Evolutionary conservation across 2,329 filamentous ascomycete genomes (phyloP).

Genomic region (Scytalidium lignicola): DNA sequence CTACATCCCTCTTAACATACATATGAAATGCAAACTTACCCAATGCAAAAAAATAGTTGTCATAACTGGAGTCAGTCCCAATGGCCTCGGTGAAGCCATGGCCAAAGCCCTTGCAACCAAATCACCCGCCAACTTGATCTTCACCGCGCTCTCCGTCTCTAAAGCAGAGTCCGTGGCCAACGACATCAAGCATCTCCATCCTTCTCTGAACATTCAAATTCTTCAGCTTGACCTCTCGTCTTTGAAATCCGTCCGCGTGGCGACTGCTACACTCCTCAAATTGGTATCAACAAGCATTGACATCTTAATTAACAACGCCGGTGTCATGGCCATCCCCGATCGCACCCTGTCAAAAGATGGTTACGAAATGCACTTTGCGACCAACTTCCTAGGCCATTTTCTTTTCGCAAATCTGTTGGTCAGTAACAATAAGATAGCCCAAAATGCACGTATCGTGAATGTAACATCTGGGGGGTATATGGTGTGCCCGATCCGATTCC

Average conservation of each 20-base stretch:
- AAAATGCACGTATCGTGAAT: background rate
- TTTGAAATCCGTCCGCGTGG: slow-evolving; percentile 32
- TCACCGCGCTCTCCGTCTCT: slow-evolving; percentile 9
- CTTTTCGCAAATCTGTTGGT: slow-evolving; percentile 1
- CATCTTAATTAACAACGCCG: slow-evolving; percentile 26
- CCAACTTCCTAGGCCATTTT: slow-evolving; percentile 5
- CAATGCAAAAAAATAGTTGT: background rate
- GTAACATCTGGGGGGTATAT: background rate
- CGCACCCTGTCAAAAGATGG: slow-evolving; percentile 1
- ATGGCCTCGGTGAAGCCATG: background rate
- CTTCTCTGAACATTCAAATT: slow-evolving; percentile 2
- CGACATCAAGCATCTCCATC: slow-evolving; percentile 4
- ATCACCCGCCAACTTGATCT: slow-evolving; percentile 13
- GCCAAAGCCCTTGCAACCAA: slow-evolving; percentile 15
- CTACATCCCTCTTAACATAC: background rate
- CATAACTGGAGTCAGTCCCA: background rate
- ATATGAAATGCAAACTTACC: background rate
- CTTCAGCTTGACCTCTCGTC: slow-evolving; percentile 32
- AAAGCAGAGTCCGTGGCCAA: slow-evolving; percentile 9
- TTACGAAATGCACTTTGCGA: slow-evolving; percentile 4
- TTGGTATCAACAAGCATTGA: slow-evolving; percentile 25
- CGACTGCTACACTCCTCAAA: slow-evolving; percentile 31
- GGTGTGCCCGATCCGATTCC: background rate
- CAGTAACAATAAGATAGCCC: background rate
- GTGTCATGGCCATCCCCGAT: slow-evolving; percentile 1